Conservation (phyloP, 2,329 filamentous ascomycete species). For the Fusarium nematophilum region DNA sequence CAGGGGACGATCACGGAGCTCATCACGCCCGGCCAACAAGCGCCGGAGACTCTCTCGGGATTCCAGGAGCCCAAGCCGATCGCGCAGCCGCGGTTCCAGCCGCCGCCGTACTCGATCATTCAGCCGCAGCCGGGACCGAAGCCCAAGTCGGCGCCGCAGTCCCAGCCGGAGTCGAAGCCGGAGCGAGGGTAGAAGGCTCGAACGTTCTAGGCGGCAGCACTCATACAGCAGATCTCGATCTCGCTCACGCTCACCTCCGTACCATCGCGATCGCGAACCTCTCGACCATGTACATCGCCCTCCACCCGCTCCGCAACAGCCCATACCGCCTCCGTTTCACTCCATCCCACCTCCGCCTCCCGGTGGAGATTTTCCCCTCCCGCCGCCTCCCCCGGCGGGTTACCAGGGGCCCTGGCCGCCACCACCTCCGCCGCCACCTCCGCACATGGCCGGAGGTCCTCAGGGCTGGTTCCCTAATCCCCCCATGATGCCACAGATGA, state of each 20-base stretch:
- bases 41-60: constrained; percentile 43
- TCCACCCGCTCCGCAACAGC: constrained; percentile 42
- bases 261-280: constrained; percentile 28
- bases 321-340: constrained; percentile 34
- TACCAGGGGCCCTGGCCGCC: constrained; percentile 58
- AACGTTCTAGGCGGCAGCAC: constrained; percentile 33
- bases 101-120: constrained; percentile 48
- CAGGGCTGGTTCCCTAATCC: constrained; percentile 46
- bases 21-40: constrained; percentile 47
- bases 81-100: constrained; percentile 41
- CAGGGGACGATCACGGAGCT: constrained; percentile 45
- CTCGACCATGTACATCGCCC: constrained; percentile 27
- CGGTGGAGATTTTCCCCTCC: constrained; percentile 47
- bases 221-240: constrained; percentile 45
- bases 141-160: constrained; percentile 38
- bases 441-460: constrained; percentile 30
- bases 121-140: constrained; percentile 37
- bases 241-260: constrained; percentile 35
- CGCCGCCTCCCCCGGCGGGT: constrained; percentile 52
- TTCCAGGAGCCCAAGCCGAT: constrained; percentile 37
- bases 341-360: constrained; percentile 34
- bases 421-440: constrained; percentile 50
- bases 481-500: constrained; percentile 42
- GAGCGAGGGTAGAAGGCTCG: constrained; percentile 39
- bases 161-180: constrained; percentile 48